Percentiles rank a stretch among this genome's conserved stretches.
phyloP scores from a whole-genome alignment of 345 rosid genomes.

The Salix udensis region DNA sequence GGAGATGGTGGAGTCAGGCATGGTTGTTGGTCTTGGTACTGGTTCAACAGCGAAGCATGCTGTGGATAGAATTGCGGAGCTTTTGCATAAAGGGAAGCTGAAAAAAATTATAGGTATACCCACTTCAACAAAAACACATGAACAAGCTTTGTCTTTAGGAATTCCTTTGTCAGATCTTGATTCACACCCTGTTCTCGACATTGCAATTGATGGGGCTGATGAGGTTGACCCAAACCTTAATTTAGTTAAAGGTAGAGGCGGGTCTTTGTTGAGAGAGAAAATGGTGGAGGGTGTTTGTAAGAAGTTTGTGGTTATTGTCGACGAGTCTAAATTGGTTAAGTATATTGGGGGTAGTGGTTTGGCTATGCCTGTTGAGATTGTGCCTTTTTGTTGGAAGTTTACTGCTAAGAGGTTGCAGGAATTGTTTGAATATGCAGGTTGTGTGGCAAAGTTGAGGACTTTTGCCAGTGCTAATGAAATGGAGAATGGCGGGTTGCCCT shows the following conservation, averaged over 20 bases:
- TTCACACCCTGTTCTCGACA: conserved; percentile 55
- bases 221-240: conserved; percentile 81
- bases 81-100: conserved; percentile 65
- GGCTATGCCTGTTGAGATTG: conserved; percentile 79
- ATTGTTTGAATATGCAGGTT: conserved; percentile 56
- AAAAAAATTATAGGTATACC: conserved; percentile 71
- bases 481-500: conserved; percentile 38
- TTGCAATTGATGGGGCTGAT: conserved; percentile 92
- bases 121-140: conserved; percentile 64
- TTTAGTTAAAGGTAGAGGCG: conserved; percentile 87
- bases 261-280: conserved; percentile 80
- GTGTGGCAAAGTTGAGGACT: conserved; percentile 50
- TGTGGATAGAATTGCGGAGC: conserved; percentile 76
- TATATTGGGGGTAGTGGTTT: conserved; percentile 68
- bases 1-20: conserved; percentile 78
- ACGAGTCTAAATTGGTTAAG: conserved; percentile 59
- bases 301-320: conserved; percentile 71
- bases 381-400: conserved; percentile 75
- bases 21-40: conserved; percentile 95
- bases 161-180: conserved; percentile 84
- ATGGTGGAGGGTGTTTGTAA: conserved; percentile 82
- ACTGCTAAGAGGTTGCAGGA: conserved; percentile 48
- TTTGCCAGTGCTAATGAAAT: not conserved
- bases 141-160: conserved; percentile 69
- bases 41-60: conserved; percentile 96